These are phyloP conservation scores for Penicillium malachiteum DNA, from an alignment of 495 filamentous ascomycete genomes.

Conservation along the genomic window DNA sequence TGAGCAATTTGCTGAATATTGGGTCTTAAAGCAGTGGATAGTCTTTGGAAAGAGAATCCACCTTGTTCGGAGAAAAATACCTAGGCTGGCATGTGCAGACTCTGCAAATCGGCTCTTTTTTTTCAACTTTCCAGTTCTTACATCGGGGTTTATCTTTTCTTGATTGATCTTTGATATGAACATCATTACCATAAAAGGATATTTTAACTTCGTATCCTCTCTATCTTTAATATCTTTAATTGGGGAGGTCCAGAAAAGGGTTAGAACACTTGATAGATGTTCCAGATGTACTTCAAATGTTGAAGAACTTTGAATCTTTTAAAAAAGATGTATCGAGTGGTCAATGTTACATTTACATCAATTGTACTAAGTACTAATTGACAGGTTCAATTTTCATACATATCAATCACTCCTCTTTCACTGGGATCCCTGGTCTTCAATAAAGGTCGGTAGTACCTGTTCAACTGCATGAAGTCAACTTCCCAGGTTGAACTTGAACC, in stretches of 20 bases:
- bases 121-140: no score
- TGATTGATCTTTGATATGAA: neutral
- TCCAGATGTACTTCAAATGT: no score
- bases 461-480: no score
- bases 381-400: no score
- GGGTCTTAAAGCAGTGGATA: neutral
- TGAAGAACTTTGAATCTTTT: no score
- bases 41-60: neutral
- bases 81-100: constrained; percentile 21
- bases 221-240: neutral
- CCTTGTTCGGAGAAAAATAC: constrained; percentile 4
- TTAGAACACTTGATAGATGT: no score
- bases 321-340: no score
- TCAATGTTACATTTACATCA: neutral
- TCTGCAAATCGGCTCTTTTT: constrained; percentile 4
- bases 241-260: no score
- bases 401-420: no score
- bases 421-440: no score
- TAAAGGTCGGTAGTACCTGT: neutral
- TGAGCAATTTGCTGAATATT: constrained; percentile 14
- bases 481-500: no score
- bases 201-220: neutral
- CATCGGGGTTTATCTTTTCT: no score
- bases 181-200: neutral
- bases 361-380: neutral